Conservation (phyloP, 2,329 filamentous ascomycete genomes). For the Tolypocladium tropicale region DNA sequence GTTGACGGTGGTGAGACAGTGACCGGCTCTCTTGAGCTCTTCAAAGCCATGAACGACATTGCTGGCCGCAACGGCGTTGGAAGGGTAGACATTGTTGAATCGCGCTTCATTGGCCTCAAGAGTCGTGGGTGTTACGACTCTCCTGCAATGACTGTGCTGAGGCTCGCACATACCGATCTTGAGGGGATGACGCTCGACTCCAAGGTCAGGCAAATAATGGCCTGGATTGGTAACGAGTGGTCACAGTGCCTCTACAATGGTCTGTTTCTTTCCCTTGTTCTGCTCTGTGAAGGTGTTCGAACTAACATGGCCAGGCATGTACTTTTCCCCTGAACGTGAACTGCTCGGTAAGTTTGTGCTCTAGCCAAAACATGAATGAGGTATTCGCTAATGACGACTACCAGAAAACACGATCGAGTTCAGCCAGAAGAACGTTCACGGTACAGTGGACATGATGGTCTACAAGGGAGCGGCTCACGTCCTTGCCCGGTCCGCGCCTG, state of each 20-base stretch:
- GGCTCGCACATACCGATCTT: constrained; percentile 30
- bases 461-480: constrained; percentile 41
- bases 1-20: constrained; percentile 26
- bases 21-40: constrained; percentile 50
- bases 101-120: constrained; percentile 19
- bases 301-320: constrained; percentile 10
- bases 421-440: constrained; percentile 29
- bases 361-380: too few relatives aligned
- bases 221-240: too few relatives aligned
- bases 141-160: constrained; percentile 11
- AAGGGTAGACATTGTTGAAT: constrained; percentile 49
- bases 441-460: constrained; percentile 12
- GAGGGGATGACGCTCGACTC: constrained; percentile 48
- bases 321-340: neutral
- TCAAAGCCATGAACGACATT: constrained; percentile 53
- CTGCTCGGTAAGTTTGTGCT: too few relatives aligned
- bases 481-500: constrained; percentile 32
- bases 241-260: constrained; percentile 37
- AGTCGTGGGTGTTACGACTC: constrained; percentile 10
- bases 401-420: constrained; percentile 34
- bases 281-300: neutral
- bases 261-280: constrained; percentile 31
- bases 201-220: too few relatives aligned
- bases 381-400: too few relatives aligned
- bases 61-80: constrained; percentile 56